Evolutionary conservation across 768 basidiomycete genomes (phyloP).

Genomic region (Lactarius psammicola): DNA sequence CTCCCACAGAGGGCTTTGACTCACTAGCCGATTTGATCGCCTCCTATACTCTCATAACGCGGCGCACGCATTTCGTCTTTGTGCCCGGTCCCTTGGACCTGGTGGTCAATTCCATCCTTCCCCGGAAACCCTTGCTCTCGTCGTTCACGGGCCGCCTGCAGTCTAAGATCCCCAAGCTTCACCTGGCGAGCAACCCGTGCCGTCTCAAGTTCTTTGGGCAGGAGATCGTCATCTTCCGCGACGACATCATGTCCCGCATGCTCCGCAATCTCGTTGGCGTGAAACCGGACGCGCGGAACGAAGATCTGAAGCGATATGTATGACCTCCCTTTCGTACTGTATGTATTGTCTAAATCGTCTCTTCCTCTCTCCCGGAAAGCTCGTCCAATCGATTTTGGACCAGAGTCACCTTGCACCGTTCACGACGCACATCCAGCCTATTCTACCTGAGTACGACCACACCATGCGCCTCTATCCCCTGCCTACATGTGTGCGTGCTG

Average conservation of each 20-base stretch:
- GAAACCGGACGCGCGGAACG: constrained; percentile 73
- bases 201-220: constrained; percentile 93
- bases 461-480: constrained; percentile 89
- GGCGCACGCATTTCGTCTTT: constrained; percentile 85
- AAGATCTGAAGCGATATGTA: constrained; percentile 87
- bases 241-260: constrained; percentile 93
- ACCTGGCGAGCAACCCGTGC: constrained; percentile 89
- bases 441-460: constrained; percentile 88
- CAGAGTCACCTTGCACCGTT: constrained; percentile 93
- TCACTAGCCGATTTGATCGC: constrained; percentile 80
- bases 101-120: constrained; percentile 74
- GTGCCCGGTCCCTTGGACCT: constrained; percentile 94
- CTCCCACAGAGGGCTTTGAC: constrained; percentile 79
- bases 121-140: constrained; percentile 77
- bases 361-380: constrained; percentile 44
- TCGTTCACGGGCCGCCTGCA: constrained; percentile 69
- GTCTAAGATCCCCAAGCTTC: constrained; percentile 70
- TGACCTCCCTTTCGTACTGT: constrained; percentile 34
- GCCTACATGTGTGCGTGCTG: constrained; percentile 74
- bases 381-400: constrained; percentile 95
- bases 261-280: constrained; percentile 87
- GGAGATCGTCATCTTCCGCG: constrained; percentile 91
- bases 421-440: constrained; percentile 80
- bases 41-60: constrained; percentile 73
- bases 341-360: background rate